These are phyloP conservation scores for Piper betle DNA, from an alignment of 164 flowering plant species.

Conservation along the genomic window DNA sequence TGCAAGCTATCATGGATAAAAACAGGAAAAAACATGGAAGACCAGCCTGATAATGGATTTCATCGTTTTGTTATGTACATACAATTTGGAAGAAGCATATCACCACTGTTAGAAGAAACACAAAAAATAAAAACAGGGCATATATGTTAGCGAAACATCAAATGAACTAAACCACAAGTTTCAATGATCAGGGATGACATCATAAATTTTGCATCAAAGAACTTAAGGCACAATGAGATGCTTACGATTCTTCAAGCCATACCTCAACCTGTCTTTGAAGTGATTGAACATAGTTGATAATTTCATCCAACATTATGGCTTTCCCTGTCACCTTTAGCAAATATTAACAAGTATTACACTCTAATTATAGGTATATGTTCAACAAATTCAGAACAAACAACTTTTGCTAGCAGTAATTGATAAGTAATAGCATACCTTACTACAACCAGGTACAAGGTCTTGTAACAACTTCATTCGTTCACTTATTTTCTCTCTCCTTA, in stretches of 20 bases:
- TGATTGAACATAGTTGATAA: constrained; percentile 94
- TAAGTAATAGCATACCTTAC: constrained; percentile 39
- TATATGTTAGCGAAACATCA: background rate
- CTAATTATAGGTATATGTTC: background rate
- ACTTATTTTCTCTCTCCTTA: constrained; percentile 91
- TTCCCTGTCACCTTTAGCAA: constrained; percentile 75
- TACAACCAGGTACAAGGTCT: constrained; percentile 98
- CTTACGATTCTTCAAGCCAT: constrained; percentile 1
- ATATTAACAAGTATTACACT: background rate
- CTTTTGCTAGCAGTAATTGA: background rate
- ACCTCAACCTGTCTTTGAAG: constrained; percentile 98
- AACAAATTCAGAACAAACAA: background rate
- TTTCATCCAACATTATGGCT: constrained; percentile 98
- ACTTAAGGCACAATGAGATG: background rate
- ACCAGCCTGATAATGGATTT: background rate
- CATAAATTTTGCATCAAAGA: background rate
- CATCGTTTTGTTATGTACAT: background rate
- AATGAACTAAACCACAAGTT: too few species aligned
- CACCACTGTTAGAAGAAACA: too few species aligned
- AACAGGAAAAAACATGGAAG: constrained; percentile 34
- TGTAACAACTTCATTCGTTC: constrained; percentile 98
- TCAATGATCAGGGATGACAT: background rate
- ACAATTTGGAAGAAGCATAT: too few species aligned
- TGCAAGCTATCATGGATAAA: constrained; percentile 88
- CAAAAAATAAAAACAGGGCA: too few species aligned